Conservation (phyloP, 2,329 filamentous ascomycete species). For the Fusarium sp. region DNA sequence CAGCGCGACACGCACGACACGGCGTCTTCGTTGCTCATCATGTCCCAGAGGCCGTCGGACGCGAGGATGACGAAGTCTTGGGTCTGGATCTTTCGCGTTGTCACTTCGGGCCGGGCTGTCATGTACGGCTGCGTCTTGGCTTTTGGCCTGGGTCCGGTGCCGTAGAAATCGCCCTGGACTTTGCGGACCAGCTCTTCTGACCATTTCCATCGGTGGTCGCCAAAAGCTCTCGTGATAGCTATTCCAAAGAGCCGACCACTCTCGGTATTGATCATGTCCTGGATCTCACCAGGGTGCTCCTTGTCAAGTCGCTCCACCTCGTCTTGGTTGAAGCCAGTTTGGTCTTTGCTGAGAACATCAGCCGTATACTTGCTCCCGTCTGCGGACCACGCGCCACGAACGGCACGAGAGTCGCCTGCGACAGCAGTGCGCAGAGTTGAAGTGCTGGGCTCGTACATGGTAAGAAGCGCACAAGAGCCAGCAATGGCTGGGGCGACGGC, state of each 20-base stretch:
- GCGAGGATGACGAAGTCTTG: slow-evolving; percentile 74
- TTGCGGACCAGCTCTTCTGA: slow-evolving; percentile 57
- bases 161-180: slow-evolving; percentile 62
- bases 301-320: slow-evolving; percentile 68
- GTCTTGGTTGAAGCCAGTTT: slow-evolving; percentile 72
- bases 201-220: slow-evolving; percentile 79
- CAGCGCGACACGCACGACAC: slow-evolving; percentile 70
- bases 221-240: slow-evolving; percentile 74
- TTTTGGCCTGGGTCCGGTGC: slow-evolving; percentile 59
- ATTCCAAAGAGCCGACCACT: slow-evolving; percentile 73
- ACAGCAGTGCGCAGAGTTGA: slow-evolving; percentile 72
- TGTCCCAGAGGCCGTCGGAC: slow-evolving; percentile 76
- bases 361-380: slow-evolving; percentile 62
- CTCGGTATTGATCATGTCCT: slow-evolving; percentile 62
- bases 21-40: slow-evolving; percentile 68
- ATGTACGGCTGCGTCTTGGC: slow-evolving; percentile 73
- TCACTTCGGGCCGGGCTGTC: slow-evolving; percentile 75
- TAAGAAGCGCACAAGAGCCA: slow-evolving; percentile 74
- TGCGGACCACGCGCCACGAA: slow-evolving; percentile 66
- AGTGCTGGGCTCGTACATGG: slow-evolving; percentile 69
- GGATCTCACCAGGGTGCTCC: slow-evolving; percentile 73
- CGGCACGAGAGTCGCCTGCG: slow-evolving; percentile 76
- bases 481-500: slow-evolving; percentile 56
- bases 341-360: slow-evolving; percentile 71
- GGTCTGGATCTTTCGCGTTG: slow-evolving; percentile 64